Base-by-base conservation (phyloP, 1,284 basidiomycete genomes). In the Pseudozyma tsukubaensis region DNA sequence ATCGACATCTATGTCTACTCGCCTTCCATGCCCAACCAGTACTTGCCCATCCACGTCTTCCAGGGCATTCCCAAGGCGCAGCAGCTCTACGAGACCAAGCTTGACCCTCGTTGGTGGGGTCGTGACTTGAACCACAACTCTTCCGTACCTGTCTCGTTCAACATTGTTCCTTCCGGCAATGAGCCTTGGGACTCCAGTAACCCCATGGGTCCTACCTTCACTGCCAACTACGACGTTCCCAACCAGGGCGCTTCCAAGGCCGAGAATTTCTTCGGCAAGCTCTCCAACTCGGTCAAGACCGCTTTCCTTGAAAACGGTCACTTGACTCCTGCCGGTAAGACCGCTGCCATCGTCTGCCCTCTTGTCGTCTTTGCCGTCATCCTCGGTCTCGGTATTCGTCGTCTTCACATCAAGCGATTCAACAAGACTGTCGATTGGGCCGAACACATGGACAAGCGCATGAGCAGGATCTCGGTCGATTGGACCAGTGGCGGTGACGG, bases 401-500 rank as follows among this genome's bases (percentile, higher is more conserved):
- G 78, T 62, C 69, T 81, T 60, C 80, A 82, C 79, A 79, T 82
- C 66, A 81, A 80, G 65, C 69, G 80, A 2, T 60, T 68, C 76
- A 82, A 82, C 79, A 82, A 82, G 76, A 79, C 77, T 40, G 80
- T 77, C 50, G 78, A 82, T 73, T 82, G 79, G 79, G 80, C 80
- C 39, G 77, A 82, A 21, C 72, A 79, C 62, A 80, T 82, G 79
- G 80, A 82, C 78, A 76, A 82, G 74, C 79, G 80, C 70, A 82
- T 82, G 80, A 72, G 66, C 58, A 69, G 79, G 40, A 80, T 82
- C 60, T 82, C 80, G 39, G 67, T 82, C 62, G 80, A 82, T 59
- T 82, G 80, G 80, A 71, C 63, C 19, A 24, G 39, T 16, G 80
- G 79, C 36, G 80, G 80, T 50, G 80, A 81, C 50, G 80, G 80